Base-by-base conservation (phyloP, 1,284 basidiomycete genomes). In the Phaffia rhodozyma region DNA sequence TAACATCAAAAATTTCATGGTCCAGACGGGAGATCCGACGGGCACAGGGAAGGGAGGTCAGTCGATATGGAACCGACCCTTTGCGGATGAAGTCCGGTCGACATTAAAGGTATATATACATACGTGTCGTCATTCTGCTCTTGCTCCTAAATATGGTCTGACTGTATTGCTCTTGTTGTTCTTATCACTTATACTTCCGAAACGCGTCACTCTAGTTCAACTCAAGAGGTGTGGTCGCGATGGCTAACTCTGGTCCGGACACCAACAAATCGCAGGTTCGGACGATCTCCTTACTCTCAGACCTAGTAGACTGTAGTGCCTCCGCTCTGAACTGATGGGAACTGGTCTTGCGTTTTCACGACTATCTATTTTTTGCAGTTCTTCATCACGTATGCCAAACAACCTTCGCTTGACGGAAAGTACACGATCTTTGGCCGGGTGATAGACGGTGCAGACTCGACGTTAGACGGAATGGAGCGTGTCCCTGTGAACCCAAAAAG, bases 1-100 rank as follows among this genome's bases (percentile, higher is more conserved):
- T 49, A 96, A 90, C 73, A 94, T 96, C 78, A 89, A 85, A 71
- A 86, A 85, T n/a, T 97, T 97, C 78, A 97, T 97, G 89, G 80
- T 87, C 23, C 92, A 97, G 73, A 89, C 89, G 0, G 91, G 90
- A 53, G 89, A 93, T 74, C 90, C 91, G 13, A 81, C 83, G 5
- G 88, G 77, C 1, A 78, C 77, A 1, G 79, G 79, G 0, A 80
- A 80, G 68, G 78, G 78, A 11, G 78, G 78, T 11, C 75, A 78
- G 67, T 77, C 75, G 58, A 78, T 79, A 66, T 79, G 76, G 74
- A 91, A 90, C 0, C 83, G 82, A 66, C 84, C 91, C 0, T 97
- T 94, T 71, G 73, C 84, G 18, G 92, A 97, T 72, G 92, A 97
- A 78, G 82, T 94, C 60, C 80, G 91, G 52, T 87, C 89, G 49